Evolutionary conservation across 148 eudicot species (phyloP), one percentile per base, ranked within the genome.

Genomic region (Mesembryanthemum crystallinum): DNA sequence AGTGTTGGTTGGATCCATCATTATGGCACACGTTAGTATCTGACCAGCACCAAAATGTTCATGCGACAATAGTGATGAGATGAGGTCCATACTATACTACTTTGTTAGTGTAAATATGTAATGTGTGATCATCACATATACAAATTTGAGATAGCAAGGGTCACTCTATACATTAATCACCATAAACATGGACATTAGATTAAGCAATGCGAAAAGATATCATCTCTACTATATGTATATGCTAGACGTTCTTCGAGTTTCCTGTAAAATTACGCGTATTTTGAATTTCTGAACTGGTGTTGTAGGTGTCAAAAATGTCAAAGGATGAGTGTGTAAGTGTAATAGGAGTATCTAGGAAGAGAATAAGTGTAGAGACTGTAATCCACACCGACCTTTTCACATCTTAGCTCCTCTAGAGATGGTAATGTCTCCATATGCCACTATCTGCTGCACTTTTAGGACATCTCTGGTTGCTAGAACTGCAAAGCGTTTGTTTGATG

Each of bases 351-450:
- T n/a, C n/a, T 78, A 21, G 35, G 51, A 3, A 59, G 8, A 12
- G 35, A 57, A 28, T 43, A 60, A 42, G n/a, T 35, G 43, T 27
- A 54, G 72, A 18, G 59, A 59, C 8, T 69, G 28, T 63, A 43
- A 6, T 52, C 20, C 32, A 11, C 25, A 1, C 15, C 20, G 3
- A 35, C 60, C 8, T 63, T 67, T 32, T 95, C 90, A 95, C 99
- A 95, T 90, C 83, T 91, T 91, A 51, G 84, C 81, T 66, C 99
- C 99, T 69, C 90, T 88, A 35, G 97, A 92, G 73, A 95, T 88
- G 62, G 75, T 78, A 42, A 95, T 95, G 54, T 95, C 92, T 67
- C 94, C 94, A 77, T 90, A 95, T n/a, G 98, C 82, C 62, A 72
- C 30, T 33, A 43, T 76, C 80, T 95, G 99, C 59, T 86, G 71